A percentile compares a stretch with the other conserved stretches of the same genome.
phyloP scores from a whole-genome alignment of 164 flowering plant genomes.

The Magnolia kwangsiensis region DNA sequence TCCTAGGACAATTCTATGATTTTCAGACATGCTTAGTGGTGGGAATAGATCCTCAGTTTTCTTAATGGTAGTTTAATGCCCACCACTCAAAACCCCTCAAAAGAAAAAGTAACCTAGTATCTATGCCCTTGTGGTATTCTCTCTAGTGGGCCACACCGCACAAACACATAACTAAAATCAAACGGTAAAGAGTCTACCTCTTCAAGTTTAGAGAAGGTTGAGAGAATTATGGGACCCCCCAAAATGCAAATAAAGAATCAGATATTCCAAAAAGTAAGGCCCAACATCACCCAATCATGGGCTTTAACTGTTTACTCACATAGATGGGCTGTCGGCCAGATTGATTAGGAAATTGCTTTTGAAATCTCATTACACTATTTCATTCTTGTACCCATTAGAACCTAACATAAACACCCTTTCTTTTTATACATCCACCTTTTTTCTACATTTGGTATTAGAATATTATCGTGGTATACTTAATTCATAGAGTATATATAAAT shows the following conservation, averaged over 20 bases:
- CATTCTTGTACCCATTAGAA: no score
- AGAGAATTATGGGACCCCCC: not conserved
- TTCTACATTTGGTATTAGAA: no score
- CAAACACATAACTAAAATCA: constrained; percentile 1
- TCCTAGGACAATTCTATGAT: constrained; percentile 1
- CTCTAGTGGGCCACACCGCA: not conserved
- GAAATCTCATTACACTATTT: constrained; percentile 11
- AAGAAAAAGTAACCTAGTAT: constrained; percentile 6
- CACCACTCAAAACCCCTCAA: constrained; percentile 14
- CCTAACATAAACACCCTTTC: no score
- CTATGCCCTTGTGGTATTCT: constrained; percentile 9
- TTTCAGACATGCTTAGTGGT: constrained; percentile 4
- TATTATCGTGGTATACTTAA: no score
- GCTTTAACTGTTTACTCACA: not conserved
- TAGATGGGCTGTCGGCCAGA: constrained; percentile 18
- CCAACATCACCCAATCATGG: constrained; percentile 11
- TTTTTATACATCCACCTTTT: no score
- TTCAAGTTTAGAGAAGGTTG: not conserved
- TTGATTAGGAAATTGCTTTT: constrained; percentile 9
- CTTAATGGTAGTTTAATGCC: constrained; percentile 7
- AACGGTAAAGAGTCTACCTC: not conserved
- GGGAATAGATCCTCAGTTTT: constrained; percentile 19
- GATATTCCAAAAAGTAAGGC: constrained; percentile 14
- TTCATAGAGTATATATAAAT: no score
- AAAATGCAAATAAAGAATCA: constrained; percentile 6